These are phyloP conservation scores for Camellia sinensis DNA, from an alignment of 148 eudicot genomes.

Conservation along the genomic window DNA sequence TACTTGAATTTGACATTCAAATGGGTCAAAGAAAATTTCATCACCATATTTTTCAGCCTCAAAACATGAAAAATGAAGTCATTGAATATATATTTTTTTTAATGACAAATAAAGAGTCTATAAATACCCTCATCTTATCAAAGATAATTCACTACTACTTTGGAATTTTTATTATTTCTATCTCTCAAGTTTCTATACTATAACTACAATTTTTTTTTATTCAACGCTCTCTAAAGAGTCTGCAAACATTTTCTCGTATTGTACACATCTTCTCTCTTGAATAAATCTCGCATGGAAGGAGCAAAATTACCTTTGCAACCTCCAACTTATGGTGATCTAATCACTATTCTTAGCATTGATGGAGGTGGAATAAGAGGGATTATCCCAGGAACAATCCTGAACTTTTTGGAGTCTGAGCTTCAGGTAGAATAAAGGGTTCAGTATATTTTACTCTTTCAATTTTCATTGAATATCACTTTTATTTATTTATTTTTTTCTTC, in stretches of 20 bases:
- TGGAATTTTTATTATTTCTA: not conserved
- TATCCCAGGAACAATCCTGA: conserved; percentile 28
- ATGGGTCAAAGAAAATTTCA: not conserved
- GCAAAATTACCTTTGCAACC: not conserved
- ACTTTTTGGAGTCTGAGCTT: conserved; percentile 31
- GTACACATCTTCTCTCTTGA: not conserved
- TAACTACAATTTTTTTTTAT: no score
- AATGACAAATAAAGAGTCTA: not conserved
- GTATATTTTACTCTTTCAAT: no score
- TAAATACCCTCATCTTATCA: not conserved
- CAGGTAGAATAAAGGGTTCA: conserved; percentile 19
- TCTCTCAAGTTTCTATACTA: not conserved
- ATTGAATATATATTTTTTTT: no score
- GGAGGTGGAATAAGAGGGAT: conserved; percentile 44
- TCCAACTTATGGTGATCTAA: not conserved
- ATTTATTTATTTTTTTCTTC: not conserved
- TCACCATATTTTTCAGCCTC: not conserved
- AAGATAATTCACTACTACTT: no score
- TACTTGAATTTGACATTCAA: no score
- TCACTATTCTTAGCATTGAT: conserved; percentile 39
- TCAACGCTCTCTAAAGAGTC: not conserved
- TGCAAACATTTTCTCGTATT: not conserved
- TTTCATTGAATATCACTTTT: no score
- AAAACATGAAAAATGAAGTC: not conserved
- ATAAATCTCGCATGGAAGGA: not conserved